phyloP scores from a whole-genome alignment of 805 yeast species.

The Tetrapisispora iriomotensis region DNA sequence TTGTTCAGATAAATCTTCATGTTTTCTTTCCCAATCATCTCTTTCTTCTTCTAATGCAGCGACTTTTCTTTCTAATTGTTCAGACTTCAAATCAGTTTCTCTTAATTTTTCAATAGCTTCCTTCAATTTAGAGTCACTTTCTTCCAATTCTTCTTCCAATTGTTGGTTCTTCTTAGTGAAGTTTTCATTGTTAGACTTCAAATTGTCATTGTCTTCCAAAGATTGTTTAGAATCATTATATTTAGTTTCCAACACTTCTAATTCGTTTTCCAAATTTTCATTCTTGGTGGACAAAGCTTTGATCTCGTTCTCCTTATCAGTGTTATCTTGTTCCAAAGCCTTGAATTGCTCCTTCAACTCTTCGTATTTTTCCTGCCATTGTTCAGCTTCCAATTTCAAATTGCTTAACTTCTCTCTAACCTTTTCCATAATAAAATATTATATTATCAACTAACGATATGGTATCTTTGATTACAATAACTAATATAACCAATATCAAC shows the following conservation, averaged over 20 bases:
- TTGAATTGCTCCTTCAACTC: conserved; percentile 73
- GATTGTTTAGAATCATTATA: conserved; percentile 47
- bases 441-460: too few relatives aligned
- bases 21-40: conserved; percentile 82
- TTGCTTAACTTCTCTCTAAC: conserved; percentile 69
- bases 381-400: conserved; percentile 89
- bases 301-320: conserved; percentile 91
- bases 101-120: conserved; percentile 90
- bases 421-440: conserved; percentile 39
- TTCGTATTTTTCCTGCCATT: conserved; percentile 95
- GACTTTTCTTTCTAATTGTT: conserved; percentile 90
- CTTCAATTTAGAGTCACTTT: conserved; percentile 79
- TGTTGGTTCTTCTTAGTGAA: conserved; percentile 84
- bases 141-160: conserved; percentile 75
- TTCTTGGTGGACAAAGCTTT: conserved; percentile 88
- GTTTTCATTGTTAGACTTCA: conserved; percentile 83
- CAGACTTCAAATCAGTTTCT: conserved; percentile 92
- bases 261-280: conserved; percentile 72
- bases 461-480: too few relatives aligned
- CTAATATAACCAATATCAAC: too few relatives aligned
- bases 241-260: conserved; percentile 43
- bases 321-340: conserved; percentile 82
- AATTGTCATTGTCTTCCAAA: conserved; percentile 84
- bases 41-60: conserved; percentile 86
- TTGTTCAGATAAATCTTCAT: conserved; percentile 76